Evolutionary conservation across 805 yeast genomes (phyloP).

Genomic region (Wickerhamiella sergipiensis): DNA sequence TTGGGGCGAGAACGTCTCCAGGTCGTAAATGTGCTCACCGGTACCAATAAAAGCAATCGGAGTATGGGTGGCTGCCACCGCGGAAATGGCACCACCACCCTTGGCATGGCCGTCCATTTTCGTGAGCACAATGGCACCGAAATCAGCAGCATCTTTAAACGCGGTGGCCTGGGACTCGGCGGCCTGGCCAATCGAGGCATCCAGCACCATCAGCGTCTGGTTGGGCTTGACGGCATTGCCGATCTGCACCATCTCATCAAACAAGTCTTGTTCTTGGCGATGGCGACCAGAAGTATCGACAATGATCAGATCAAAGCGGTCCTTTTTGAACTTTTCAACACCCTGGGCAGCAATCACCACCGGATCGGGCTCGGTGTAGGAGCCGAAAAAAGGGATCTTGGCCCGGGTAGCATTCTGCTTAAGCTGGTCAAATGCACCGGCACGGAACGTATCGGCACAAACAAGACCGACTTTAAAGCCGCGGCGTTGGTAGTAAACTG

Average conservation of each 20-base stretch:
- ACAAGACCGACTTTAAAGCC: conserved; percentile 93
- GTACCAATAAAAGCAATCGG: conserved; percentile 96
- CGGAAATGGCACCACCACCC: conserved; percentile 99
- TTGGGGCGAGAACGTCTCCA: conserved; percentile 81
- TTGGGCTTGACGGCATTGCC: conserved; percentile 80
- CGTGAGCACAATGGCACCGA: conserved; percentile 89
- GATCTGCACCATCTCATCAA: conserved; percentile 90
- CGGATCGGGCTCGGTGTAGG: conserved; percentile 91
- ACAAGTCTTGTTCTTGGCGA: conserved; percentile 82
- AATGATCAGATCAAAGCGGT: conserved; percentile 81
- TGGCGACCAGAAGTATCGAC: conserved; percentile 98
- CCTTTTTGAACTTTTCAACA: conserved; percentile 80
- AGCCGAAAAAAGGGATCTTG: conserved; percentile 85
- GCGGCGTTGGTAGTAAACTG: conserved; percentile 83
- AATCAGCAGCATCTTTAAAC: conserved; percentile 81
- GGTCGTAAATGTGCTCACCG: conserved; percentile 90
- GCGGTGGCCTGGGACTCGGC: conserved; percentile 93
- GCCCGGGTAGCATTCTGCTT: conserved; percentile 96
- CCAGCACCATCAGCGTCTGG: conserved; percentile 94
- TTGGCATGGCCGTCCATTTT: conserved; percentile 98
- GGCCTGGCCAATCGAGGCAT: conserved; percentile 96
- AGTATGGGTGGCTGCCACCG: conserved; percentile 92
- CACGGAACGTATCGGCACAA: conserved; percentile 98
- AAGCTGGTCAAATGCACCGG: conserved; percentile 97
- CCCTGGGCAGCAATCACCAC: conserved; percentile 85